A percentile compares a stretch with the other conserved stretches of the same genome.
phyloP scores from a whole-genome alignment of 106 monocot species.

The Dioscorea dumetorum region DNA sequence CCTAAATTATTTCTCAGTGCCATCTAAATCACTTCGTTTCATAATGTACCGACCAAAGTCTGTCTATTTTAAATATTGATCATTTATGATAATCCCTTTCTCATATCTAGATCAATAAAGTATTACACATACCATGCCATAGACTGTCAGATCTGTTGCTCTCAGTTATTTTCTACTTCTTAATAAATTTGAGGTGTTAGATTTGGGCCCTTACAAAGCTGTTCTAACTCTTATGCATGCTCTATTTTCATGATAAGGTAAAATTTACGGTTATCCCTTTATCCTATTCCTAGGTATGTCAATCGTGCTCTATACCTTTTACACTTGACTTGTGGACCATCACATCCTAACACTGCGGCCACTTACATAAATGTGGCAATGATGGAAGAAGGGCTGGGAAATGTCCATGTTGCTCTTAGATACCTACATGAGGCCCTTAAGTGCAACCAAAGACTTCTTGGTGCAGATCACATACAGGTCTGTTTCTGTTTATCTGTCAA shows the following conservation, averaged over 20 bases:
- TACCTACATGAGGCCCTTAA: constrained; percentile 94
- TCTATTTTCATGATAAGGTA: too few relatives aligned
- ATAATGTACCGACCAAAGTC: too few relatives aligned
- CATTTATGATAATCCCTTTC: too few relatives aligned
- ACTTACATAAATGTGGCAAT: constrained; percentile 98
- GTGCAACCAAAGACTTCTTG: constrained; percentile 87
- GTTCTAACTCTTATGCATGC: too few relatives aligned
- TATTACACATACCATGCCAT: too few relatives aligned
- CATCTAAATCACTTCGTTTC: too few relatives aligned
- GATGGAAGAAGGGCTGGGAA: constrained; percentile 99
- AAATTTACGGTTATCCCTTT: not conserved
- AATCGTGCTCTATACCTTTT: constrained; percentile 93
- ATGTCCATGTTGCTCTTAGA: constrained; percentile 90
- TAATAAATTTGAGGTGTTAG: too few relatives aligned
- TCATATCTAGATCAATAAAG: too few relatives aligned
- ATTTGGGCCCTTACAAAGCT: too few relatives aligned
- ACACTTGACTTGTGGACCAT: constrained; percentile 91
- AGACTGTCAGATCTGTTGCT: too few relatives aligned
- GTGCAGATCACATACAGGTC: constrained; percentile 95
- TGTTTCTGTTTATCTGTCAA: constrained; percentile 17
- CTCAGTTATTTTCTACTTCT: too few relatives aligned
- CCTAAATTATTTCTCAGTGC: not conserved
- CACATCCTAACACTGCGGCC: constrained; percentile 96
- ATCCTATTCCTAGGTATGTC: constrained; percentile 58
- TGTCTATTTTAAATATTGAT: too few relatives aligned